Evolutionary conservation across 78 protist species (phyloP).

Genomic region (Polysphondylium violaceum): DNA sequence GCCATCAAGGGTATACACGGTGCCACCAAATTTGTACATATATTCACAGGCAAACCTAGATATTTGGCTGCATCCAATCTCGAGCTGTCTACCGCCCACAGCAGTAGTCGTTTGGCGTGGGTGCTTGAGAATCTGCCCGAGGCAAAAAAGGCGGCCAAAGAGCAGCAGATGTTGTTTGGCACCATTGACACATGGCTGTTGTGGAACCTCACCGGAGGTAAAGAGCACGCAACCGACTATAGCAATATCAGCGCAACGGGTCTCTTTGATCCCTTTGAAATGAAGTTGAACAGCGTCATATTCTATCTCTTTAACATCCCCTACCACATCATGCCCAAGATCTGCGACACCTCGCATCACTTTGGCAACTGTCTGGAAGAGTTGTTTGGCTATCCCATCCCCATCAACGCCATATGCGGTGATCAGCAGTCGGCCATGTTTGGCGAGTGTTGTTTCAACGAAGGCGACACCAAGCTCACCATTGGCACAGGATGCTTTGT

Average conservation of each 20-base stretch:
- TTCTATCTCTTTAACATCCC: conserved; percentile 60
- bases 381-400: conserved; percentile 50
- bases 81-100: conserved; percentile 63
- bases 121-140: conserved; percentile 50
- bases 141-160: conserved; percentile 53
- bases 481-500: conserved; percentile 86
- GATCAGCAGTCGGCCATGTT: conserved; percentile 84
- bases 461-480: conserved; percentile 73
- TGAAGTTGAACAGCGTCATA: conserved; percentile 54
- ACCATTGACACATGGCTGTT: conserved; percentile 80
- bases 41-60: conserved; percentile 67
- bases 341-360: conserved; percentile 47
- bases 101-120: conserved; percentile 68
- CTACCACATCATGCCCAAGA: conserved; percentile 63
- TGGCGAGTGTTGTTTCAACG: conserved; percentile 79
- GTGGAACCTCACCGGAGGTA: conserved; percentile 76
- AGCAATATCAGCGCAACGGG: conserved; percentile 71
- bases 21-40: conserved; percentile 57
- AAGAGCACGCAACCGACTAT: conserved; percentile 69
- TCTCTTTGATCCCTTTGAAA: conserved; percentile 74
- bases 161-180: conserved; percentile 68
- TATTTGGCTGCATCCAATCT: conserved; percentile 38
- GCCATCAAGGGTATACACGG: conserved; percentile 76
- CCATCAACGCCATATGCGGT: conserved; percentile 52
- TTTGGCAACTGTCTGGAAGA: conserved; percentile 46